These are phyloP conservation scores for Saccharum officinarum DNA, from an alignment of 176 grass and related monocot species.

Conservation along the genomic window DNA sequence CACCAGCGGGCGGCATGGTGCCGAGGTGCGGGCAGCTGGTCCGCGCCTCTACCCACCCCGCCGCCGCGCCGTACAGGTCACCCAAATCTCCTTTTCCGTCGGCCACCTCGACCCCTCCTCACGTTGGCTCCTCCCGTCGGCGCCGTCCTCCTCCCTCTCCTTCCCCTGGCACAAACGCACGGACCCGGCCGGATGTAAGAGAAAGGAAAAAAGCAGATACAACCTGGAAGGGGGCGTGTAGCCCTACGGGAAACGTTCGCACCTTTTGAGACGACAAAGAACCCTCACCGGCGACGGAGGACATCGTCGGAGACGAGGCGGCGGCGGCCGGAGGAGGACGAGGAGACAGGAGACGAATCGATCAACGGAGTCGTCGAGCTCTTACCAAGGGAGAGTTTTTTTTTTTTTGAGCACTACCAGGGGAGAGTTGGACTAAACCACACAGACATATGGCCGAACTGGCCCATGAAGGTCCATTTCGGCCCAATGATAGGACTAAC, in stretches of 20 bases:
- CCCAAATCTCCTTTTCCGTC: constrained; percentile 8
- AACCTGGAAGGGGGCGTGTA: neutral
- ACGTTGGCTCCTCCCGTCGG: neutral
- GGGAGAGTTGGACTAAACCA: neutral
- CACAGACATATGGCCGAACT: neutral
- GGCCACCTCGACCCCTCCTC: neutral
- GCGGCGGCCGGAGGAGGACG: neutral
- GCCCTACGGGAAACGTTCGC: too few species aligned
- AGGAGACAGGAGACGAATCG: neutral
- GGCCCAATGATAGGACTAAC: neutral
- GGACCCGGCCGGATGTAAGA: neutral
- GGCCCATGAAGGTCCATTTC: accelerated
- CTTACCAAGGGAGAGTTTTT: too few species aligned
- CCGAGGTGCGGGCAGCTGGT: constrained; percentile 68
- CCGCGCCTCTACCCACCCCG: constrained; percentile 88
- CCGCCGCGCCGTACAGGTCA: constrained; percentile 48
- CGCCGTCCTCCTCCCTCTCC: constrained; percentile 21
- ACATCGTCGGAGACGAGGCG: constrained; percentile 33
- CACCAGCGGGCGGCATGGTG: constrained; percentile 43
- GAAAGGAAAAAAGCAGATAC: neutral
- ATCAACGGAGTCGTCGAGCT: neutral
- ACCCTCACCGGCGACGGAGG: constrained; percentile 5
- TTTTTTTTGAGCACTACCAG: neutral
- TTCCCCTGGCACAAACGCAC: constrained; percentile 34
- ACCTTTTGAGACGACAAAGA: neutral